phyloP scores from a whole-genome alignment of 2,329 filamentous ascomycete genomes.

The Tolypocladium inflatum region DNA sequence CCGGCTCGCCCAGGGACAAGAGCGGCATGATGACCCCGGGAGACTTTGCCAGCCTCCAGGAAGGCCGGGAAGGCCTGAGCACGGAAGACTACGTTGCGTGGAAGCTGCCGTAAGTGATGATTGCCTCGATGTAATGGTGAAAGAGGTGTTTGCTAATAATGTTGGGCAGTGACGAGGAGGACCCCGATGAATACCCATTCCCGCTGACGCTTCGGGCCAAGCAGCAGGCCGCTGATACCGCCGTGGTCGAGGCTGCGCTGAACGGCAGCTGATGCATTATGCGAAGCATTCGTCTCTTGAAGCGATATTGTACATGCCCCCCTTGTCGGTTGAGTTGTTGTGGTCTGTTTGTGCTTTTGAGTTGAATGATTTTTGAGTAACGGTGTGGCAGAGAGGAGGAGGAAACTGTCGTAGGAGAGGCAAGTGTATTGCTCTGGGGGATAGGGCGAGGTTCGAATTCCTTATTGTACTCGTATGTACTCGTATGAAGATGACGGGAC shows the following conservation, averaged over 20 bases:
- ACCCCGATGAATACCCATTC: constrained; percentile 63
- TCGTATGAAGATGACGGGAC: background rate
- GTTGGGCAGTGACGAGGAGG: constrained; percentile 71
- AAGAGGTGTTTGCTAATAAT: background rate
- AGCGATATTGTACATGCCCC: background rate
- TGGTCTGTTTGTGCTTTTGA: background rate
- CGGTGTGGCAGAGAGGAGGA: background rate
- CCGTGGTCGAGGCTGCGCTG: constrained; percentile 7
- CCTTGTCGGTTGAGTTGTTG: background rate
- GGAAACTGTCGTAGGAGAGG: background rate
- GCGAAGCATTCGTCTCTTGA: background rate
- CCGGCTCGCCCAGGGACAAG: constrained; percentile 82
- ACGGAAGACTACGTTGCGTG: constrained; percentile 98
- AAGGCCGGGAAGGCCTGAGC: constrained; percentile 82
- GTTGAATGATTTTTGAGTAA: background rate
- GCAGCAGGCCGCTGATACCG: constrained; percentile 27
- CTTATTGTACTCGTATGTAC: background rate
- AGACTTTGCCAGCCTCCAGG: constrained; percentile 93
- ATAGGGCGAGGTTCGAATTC: background rate
- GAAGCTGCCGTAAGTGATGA: constrained; percentile 81
- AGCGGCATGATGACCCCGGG: constrained; percentile 98
- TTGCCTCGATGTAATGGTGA: background rate
- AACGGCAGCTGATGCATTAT: constrained; percentile 8
- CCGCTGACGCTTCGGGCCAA: constrained; percentile 48
- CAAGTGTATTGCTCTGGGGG: background rate